A percentile compares a stretch with the other conserved stretches of the same genome.
phyloP scores from a whole-genome alignment of 345 rosid genomes.

The Acer negundo region DNA sequence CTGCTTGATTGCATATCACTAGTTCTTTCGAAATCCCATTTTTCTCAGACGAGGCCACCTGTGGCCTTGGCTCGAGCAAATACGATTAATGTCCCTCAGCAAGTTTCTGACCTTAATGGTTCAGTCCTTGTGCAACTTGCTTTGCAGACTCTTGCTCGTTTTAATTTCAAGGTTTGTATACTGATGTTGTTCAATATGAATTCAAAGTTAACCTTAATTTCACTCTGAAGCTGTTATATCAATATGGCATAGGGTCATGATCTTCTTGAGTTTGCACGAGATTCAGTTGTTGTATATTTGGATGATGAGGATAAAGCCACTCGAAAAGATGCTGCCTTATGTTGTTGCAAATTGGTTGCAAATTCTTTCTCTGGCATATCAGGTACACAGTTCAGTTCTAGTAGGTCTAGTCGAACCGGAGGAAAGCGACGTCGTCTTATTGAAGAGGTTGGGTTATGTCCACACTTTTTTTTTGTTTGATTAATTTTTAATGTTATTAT shows the following conservation, averaged over 20 bases:
- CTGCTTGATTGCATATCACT: conserved; percentile 77
- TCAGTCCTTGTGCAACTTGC: conserved; percentile 91
- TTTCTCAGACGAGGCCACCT: conserved; percentile 68
- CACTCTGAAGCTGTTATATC: conserved; percentile 27
- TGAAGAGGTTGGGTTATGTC: conserved; percentile 68
- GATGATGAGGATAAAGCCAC: conserved; percentile 93
- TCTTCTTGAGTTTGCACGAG: conserved; percentile 93
- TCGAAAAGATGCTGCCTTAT: conserved; percentile 90
- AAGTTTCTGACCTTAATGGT: conserved; percentile 65
- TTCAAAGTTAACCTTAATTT: conserved; percentile 10
- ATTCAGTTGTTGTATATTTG: conserved; percentile 80
- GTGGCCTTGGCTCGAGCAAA: conserved; percentile 58
- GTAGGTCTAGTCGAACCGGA: conserved; percentile 74
- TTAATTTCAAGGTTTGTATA: conserved; percentile 79
- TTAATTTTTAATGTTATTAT: conserved; percentile 10
- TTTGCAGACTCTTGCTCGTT: conserved; percentile 89
- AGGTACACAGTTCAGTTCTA: conserved; percentile 61
- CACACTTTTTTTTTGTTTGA: neutral
- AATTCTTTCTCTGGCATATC: conserved; percentile 64
- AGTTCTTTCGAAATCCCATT: conserved; percentile 79
- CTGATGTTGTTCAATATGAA: conserved; percentile 9
- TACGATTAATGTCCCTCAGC: conserved; percentile 51
- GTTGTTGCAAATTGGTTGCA: conserved; percentile 87
- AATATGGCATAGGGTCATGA: conserved; percentile 58
- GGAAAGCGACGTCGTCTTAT: conserved; percentile 79